Evolutionary conservation across 805 yeast genomes (phyloP), one percentile per base, ranked within the genome.

Genomic region (Kuraishia cidri): DNA sequence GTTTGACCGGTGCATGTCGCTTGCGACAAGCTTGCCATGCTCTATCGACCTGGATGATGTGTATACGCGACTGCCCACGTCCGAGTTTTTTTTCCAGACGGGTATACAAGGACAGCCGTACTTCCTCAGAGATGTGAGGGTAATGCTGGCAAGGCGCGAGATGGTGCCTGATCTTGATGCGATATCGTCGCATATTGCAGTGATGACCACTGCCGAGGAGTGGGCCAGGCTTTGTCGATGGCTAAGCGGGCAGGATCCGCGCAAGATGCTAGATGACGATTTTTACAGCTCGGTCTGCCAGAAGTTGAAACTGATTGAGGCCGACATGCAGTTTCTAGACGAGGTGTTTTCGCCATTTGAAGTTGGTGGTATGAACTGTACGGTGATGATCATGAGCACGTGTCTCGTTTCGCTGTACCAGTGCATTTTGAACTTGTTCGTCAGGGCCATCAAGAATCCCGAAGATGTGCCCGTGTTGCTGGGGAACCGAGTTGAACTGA

Each of bases 151-250:
- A 33, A 37, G 40, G 7, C 45, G 52, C 28, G 47, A 46, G 19
- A 47, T 52, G 3, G 22, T 54, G 25, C 36, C 50, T 14, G 58
- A 52, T 32, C 37, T 51, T 14, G 45, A 42, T 22, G 43, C 51
- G 3, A 34, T 41, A 1, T 42, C 54, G 9, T 50, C 59, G 3
- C 42, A 37, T 23, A 41, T 49, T 11, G 37, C 54, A 20, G 31
- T 52, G 17, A 37, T 54, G 26, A 47, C 57, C 1, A 42, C 52
- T n/a, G 41, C 53, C 15, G 58, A 54, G 36, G 50, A 54, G 36
- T 45, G 52, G n/a, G 42, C 45, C 8, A 50, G 46, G 39, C 53
- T 58, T 57, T 46, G 55, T 36, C 50, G 44, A 33, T 50, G 46
- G 41, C 51, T 54, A 32, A 33, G 27, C 9, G 27, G 17, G 8